phyloP scores from a whole-genome alignment of 2,329 filamentous ascomycete species.

The Geosmithia morbida region DNA sequence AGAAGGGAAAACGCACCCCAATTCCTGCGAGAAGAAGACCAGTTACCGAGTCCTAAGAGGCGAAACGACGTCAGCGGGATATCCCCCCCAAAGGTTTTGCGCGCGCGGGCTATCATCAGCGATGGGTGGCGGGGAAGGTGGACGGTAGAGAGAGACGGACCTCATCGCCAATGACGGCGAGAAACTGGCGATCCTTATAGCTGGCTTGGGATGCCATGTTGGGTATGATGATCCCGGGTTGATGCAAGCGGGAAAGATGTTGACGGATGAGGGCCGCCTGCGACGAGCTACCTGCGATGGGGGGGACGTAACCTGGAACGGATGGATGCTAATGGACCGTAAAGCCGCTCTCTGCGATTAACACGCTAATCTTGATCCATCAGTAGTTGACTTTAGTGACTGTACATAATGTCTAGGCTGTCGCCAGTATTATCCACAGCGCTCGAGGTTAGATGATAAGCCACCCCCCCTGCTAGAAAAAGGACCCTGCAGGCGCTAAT shows the following conservation, averaged over 20 bases:
- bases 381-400: too few relatives aligned
- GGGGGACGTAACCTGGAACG: too few relatives aligned
- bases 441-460: background rate
- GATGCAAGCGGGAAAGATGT: background rate
- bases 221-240: constrained; percentile 1
- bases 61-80: constrained; percentile 10
- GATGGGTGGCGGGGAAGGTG: background rate
- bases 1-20: constrained; percentile 43
- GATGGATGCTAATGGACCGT: too few relatives aligned
- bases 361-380: too few relatives aligned
- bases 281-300: too few relatives aligned
- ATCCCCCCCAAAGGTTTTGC: background rate
- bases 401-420: too few relatives aligned
- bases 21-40: constrained; percentile 90
- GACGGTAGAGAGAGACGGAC: constrained; percentile 24
- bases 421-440: too few relatives aligned
- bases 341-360: too few relatives aligned
- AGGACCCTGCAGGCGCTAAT: constrained; percentile 1
- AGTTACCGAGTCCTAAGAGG: constrained; percentile 75
- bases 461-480: background rate
- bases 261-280: background rate
- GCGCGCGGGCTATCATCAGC: background rate
- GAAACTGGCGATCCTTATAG: constrained; percentile 80
- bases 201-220: constrained; percentile 38
- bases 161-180: constrained; percentile 97